phyloP scores from a whole-genome alignment of 805 yeast species.

The Saturnispora silvae region DNA sequence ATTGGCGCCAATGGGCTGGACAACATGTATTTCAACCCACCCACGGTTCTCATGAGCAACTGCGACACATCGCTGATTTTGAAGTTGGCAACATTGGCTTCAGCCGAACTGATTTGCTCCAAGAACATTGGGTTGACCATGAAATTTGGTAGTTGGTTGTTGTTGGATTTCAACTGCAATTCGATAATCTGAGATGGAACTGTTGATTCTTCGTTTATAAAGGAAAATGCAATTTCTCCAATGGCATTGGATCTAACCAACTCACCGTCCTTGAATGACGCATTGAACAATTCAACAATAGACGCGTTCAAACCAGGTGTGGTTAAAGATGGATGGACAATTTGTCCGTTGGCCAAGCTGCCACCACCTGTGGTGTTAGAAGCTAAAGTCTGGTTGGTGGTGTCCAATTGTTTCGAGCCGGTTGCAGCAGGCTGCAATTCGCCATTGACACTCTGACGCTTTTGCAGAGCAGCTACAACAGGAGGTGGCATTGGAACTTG shows the following conservation, averaged over 20 bases:
- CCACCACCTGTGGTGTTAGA: conserved; percentile 26
- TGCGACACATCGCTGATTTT: conserved; percentile 35
- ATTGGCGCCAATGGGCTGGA: conserved; percentile 52
- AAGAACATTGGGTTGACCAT: conserved; percentile 46
- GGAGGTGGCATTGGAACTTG: conserved; percentile 26
- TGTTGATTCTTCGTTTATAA: conserved; percentile 28
- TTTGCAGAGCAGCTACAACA: too few species aligned
- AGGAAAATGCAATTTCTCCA: conserved; percentile 83
- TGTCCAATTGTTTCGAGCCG: conserved; percentile 28
- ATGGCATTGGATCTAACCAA: conserved; percentile 49
- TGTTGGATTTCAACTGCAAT: conserved; percentile 29
- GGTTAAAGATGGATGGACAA: conserved; percentile 42
- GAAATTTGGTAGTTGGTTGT: conserved; percentile 33
- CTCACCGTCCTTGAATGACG: conserved; percentile 59
- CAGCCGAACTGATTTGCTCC: conserved; percentile 29
- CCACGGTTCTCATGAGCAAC: conserved; percentile 56
- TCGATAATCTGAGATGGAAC: conserved; percentile 33
- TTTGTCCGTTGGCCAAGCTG: conserved; percentile 25
- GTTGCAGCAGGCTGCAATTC: conserved; percentile 14
- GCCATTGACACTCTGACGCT: conserved; percentile 18
- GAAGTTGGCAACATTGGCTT: conserved; percentile 22
- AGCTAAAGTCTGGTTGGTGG: conserved; percentile 32
- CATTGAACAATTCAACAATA: conserved; percentile 77
- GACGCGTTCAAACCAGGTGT: conserved; percentile 69
- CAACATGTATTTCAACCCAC: conserved; percentile 69